Evolutionary conservation across 2,329 filamentous ascomycete genomes (phyloP).

Genomic region (Ophiostoma tasmaniense): DNA sequence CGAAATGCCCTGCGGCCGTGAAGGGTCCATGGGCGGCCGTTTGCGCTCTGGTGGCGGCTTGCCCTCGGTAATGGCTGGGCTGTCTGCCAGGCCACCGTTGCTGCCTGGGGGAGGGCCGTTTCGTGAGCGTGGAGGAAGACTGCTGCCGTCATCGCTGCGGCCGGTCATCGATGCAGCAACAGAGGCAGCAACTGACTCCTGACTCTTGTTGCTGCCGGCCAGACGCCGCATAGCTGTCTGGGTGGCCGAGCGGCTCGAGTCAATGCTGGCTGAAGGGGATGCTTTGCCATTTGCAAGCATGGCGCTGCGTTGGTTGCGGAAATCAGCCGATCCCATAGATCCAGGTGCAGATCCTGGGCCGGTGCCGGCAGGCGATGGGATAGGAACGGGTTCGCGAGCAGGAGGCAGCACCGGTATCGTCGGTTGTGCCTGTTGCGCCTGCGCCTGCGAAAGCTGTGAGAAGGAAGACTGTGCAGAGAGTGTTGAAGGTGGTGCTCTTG

Average conservation of each 20-base stretch:
- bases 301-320: slow-evolving; percentile 24
- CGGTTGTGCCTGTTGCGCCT: slow-evolving; percentile 16
- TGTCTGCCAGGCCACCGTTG: slow-evolving; percentile 24
- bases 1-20: slow-evolving; percentile 38
- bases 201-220: slow-evolving; percentile 45
- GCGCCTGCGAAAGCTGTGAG: slow-evolving; percentile 7
- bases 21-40: slow-evolving; percentile 57
- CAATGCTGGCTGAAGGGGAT: slow-evolving; percentile 45
- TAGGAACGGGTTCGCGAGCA: slow-evolving; percentile 19
- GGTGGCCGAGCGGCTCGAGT: slow-evolving; percentile 38
- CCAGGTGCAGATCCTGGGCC: slow-evolving; percentile 11
- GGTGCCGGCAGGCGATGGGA: slow-evolving; percentile 14
- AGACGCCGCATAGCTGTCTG: slow-evolving; percentile 38
- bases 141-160: slow-evolving; percentile 42
- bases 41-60: slow-evolving; percentile 52
- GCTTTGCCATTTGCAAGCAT: slow-evolving; percentile 28
- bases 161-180: slow-evolving; percentile 30
- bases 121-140: slow-evolving; percentile 43
- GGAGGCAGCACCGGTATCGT: slow-evolving; percentile 20
- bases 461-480: neutral
- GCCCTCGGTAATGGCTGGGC: slow-evolving; percentile 30
- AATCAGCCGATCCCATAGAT: slow-evolving; percentile 15
- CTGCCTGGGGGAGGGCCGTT: slow-evolving; percentile 30
- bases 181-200: slow-evolving; percentile 47
- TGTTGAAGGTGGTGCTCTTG: neutral